Base-by-base conservation (phyloP, 202 grass and related monocot genomes). In the Digitaria exilis region DNA sequence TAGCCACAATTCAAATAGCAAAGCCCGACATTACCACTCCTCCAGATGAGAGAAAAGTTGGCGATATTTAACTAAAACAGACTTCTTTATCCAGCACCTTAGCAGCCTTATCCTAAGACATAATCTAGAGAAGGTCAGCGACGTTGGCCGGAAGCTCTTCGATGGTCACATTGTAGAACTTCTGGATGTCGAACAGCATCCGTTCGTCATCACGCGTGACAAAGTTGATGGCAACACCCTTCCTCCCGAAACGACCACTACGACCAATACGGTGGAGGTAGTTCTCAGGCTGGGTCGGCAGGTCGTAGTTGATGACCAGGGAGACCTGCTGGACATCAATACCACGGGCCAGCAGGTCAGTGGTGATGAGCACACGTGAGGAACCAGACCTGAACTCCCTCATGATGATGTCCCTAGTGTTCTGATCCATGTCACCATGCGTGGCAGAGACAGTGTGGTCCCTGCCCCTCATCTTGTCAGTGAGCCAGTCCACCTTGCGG, bases 281-380 rank as follows among this genome's bases (percentile, higher is more conserved):
- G 80, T 92, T 92, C 87, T 92, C 87, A 2, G 90, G 87, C 81
- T 92, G 87, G 46, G 94, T 97, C 0, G 94, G 94, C 60, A 97
- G 81, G 75, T 97, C 94, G 0, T 89, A 97, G 87, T 97, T 97
- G 85, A 97, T 97, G 69, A 93, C 94, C 48, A 97, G 84, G 18
- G 90, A 93, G 2, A 97, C 90, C 83, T 92, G 90, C 84, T 92
- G 87, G 55, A 92, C 90, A 87, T 89, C 90, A 0, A 92, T 92
- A 89, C 90, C 90, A 66, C 90, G 87, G 26, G 90, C 90, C 32
- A 92, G 87, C 6, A 87, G 80, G 70, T 92, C 90, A 0, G 90
- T 92, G 68, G 90, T 89, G 84, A 92, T 86, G n/a, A 92, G 84
- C 73, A 92, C 90, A 60, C 90, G 90, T 5, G 87, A 89, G 67